phyloP scores from a whole-genome alignment of 495 filamentous ascomycete species.

The Neurospora tetraspora region DNA sequence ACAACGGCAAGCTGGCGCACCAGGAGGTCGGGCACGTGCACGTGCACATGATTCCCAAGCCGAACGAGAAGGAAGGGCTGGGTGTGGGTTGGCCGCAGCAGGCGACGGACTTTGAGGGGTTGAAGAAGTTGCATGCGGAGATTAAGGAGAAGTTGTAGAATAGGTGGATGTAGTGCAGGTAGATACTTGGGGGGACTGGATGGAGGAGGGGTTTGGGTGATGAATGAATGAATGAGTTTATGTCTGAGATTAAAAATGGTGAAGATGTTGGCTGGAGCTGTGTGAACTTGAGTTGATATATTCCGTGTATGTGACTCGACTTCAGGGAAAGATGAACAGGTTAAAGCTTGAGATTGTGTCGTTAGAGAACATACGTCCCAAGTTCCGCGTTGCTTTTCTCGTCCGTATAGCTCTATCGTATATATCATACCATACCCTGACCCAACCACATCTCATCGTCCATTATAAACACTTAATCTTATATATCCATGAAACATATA shows the following conservation, averaged over 20 bases:
- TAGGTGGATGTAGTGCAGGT: too few relatives aligned
- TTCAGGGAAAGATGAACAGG: too few relatives aligned
- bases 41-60: constrained; percentile 76
- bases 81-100: constrained; percentile 71
- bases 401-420: background rate
- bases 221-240: background rate
- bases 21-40: constrained; percentile 85
- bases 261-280: background rate
- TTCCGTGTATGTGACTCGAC: too few relatives aligned
- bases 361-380: background rate
- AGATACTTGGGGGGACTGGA: too few relatives aligned
- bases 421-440: background rate
- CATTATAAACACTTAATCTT: background rate
- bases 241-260: background rate
- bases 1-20: constrained; percentile 90
- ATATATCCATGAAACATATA: background rate
- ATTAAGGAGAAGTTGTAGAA: constrained; percentile 88
- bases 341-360: background rate
- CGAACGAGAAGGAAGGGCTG: constrained; percentile 73
- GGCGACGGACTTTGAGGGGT: constrained; percentile 65
- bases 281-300: too few relatives aligned
- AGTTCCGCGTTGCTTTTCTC: background rate
- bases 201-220: too few relatives aligned
- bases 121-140: constrained; percentile 72
- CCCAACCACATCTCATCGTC: background rate